A percentile compares a stretch with the other conserved stretches of the same genome.
Conservation (phyloP, 1,139 yeast species). For the Suhomyces bokatorum region DNA sequence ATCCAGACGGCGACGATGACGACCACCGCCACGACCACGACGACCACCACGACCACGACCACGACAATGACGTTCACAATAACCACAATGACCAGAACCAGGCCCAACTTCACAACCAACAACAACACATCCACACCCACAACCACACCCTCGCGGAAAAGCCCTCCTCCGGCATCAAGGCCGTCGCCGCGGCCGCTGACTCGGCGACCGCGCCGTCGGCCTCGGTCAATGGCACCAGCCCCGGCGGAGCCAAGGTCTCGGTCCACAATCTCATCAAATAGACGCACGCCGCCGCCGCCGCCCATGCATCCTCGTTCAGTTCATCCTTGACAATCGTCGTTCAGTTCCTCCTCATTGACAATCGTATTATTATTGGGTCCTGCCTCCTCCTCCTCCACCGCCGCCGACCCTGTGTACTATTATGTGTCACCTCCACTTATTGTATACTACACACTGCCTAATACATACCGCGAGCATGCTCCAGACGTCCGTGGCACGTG, state of each 20-base stretch:
- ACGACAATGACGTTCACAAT: slow-evolving; percentile 2
- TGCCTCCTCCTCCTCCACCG: not conserved
- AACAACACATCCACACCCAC: not conserved
- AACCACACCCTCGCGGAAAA: not conserved
- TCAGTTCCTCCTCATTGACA: slow-evolving; percentile 4
- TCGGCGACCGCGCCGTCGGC: too few species aligned
- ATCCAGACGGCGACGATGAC: slow-evolving; percentile 8
- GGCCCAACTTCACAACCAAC: not conserved
- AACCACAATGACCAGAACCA: slow-evolving; percentile 3
- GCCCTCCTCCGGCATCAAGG: not conserved
- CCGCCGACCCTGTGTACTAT: slow-evolving; percentile 3
- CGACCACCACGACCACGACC: not conserved
- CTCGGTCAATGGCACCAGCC: not conserved
- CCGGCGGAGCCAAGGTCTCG: slow-evolving; percentile 10
- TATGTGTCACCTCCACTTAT: not conserved
- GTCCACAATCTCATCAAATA: slow-evolving; percentile 15
- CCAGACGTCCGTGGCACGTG: not conserved
- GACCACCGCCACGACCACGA: slow-evolving; percentile 8
- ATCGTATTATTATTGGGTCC: slow-evolving; percentile 6
- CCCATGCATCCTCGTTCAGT: slow-evolving; percentile 7
- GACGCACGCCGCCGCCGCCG: not conserved
- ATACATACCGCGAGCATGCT: not conserved
- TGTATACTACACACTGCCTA: not conserved
- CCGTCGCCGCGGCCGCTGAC: too few species aligned
- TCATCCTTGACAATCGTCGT: slow-evolving; percentile 3